These are phyloP conservation scores for Monosporozyma unispora DNA, from an alignment of 805 yeast species.

Conservation along the genomic window DNA sequence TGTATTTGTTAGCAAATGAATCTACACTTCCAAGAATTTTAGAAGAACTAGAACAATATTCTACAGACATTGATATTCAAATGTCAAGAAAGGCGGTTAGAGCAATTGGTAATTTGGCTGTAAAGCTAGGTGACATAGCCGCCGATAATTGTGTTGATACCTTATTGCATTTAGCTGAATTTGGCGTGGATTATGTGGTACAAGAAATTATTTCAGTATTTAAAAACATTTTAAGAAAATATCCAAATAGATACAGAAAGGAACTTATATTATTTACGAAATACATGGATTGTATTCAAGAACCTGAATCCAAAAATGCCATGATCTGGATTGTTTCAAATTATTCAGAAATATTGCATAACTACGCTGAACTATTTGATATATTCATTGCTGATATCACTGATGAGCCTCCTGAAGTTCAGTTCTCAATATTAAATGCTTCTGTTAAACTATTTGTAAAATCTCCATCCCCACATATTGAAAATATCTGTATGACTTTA, in stretches of 20 bases:
- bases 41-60: slow-evolving; percentile 74
- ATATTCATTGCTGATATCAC: slow-evolving; percentile 36
- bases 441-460: slow-evolving; percentile 58
- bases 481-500: slow-evolving; percentile 46
- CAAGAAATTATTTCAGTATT: slow-evolving; percentile 75
- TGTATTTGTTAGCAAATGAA: slow-evolving; percentile 67
- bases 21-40: slow-evolving; percentile 52
- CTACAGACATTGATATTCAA: slow-evolving; percentile 75
- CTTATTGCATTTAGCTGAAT: slow-evolving; percentile 48
- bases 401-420: slow-evolving; percentile 67
- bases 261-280: slow-evolving; percentile 36
- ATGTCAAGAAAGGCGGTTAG: slow-evolving; percentile 83
- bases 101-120: slow-evolving; percentile 83
- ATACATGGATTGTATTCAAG: slow-evolving; percentile 47
- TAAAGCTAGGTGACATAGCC: slow-evolving; percentile 50
- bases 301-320: slow-evolving; percentile 70
- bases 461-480: slow-evolving; percentile 43
- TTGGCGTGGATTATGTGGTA: slow-evolving; percentile 61
- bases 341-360: slow-evolving; percentile 40
- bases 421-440: slow-evolving; percentile 64
- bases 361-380: slow-evolving; percentile 19
- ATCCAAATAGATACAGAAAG: slow-evolving; percentile 49
- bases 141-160: slow-evolving; percentile 58
- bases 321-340: slow-evolving; percentile 81
- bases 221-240: slow-evolving; percentile 66